Conservation (phyloP, 192 early-diverging fungal species). For the Jimgerdemannia lactiflua region DNA sequence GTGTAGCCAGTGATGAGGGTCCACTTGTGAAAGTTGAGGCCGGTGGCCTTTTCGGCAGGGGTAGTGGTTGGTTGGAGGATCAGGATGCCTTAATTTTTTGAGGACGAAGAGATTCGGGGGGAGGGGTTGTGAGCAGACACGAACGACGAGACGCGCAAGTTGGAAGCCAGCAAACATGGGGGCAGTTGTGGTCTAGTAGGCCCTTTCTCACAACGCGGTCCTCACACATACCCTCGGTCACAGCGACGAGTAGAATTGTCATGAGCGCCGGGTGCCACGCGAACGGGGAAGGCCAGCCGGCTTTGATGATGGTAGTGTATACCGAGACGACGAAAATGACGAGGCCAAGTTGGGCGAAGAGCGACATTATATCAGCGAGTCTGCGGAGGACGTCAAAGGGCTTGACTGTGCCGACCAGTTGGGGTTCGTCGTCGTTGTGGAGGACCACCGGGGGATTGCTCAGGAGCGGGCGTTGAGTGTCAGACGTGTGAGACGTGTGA, state of each 20-base stretch:
- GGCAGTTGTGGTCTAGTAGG: neutral
- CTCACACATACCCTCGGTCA: constrained; percentile 26
- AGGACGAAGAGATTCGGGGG: neutral
- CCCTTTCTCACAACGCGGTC: neutral
- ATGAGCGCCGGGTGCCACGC: constrained; percentile 30
- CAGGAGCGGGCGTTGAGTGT: too few species aligned
- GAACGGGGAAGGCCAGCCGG: constrained; percentile 19
- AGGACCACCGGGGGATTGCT: too few species aligned
- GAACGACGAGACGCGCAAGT: too few species aligned
- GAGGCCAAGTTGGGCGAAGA: constrained; percentile 11
- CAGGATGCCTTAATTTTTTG: constrained; percentile 13
- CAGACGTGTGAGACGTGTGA: too few species aligned
- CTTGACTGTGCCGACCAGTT: too few species aligned
- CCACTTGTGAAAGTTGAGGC: constrained; percentile 20
- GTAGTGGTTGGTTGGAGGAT: constrained; percentile 30
- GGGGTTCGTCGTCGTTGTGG: too few species aligned
- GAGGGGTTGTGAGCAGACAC: neutral
- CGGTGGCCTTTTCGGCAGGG: constrained; percentile 23
- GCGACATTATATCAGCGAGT: too few species aligned
- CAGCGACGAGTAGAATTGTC: constrained; percentile 13
- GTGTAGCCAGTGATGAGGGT: constrained; percentile 21
- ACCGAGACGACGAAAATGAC: constrained; percentile 21
- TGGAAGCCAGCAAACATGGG: neutral
- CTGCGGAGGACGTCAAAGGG: too few species aligned
- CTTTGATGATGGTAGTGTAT: constrained; percentile 14